These are phyloP conservation scores for Musa acuminata DNA, from an alignment of 176 grass and related monocot species.

Conservation along the genomic window DNA sequence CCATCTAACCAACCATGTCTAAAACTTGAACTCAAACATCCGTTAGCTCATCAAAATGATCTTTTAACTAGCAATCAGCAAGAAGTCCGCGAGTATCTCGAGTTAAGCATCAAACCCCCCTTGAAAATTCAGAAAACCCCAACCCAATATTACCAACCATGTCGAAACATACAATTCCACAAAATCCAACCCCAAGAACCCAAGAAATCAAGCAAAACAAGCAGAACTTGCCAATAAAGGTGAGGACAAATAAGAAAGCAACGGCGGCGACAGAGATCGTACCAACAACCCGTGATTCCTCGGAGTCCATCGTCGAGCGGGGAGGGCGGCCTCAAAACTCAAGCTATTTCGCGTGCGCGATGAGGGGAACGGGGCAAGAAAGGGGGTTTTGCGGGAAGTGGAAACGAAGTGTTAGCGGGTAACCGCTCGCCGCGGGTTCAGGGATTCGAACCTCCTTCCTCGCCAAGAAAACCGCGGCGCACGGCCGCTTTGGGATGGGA, in stretches of 20 bases:
- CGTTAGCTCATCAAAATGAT: not conserved
- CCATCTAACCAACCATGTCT: not conserved
- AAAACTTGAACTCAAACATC: not conserved
- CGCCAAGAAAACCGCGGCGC: not conserved
- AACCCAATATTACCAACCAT: not conserved
- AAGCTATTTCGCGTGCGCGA: not conserved
- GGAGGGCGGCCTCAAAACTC: not conserved
- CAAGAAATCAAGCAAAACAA: not conserved
- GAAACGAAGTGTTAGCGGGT: not conserved
- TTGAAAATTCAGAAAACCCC: not conserved
- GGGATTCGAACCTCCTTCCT: not conserved
- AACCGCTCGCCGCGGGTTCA: not conserved
- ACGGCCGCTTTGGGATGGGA: not conserved
- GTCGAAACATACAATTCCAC: not conserved
- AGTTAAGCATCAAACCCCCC: not conserved
- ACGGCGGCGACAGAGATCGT: not conserved
- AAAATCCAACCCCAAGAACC: not conserved
- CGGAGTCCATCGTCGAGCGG: not conserved
- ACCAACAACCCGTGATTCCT: constrained; percentile 6
- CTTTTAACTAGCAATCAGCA: not conserved
- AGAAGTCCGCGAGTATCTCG: too few relatives aligned
- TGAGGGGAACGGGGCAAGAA: not conserved
- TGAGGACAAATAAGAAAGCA: not conserved
- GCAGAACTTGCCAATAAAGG: not conserved
- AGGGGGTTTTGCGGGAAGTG: not conserved